phyloP scores from a whole-genome alignment of 2,329 filamentous ascomycete genomes.

The Sclerotinia borealis region DNA sequence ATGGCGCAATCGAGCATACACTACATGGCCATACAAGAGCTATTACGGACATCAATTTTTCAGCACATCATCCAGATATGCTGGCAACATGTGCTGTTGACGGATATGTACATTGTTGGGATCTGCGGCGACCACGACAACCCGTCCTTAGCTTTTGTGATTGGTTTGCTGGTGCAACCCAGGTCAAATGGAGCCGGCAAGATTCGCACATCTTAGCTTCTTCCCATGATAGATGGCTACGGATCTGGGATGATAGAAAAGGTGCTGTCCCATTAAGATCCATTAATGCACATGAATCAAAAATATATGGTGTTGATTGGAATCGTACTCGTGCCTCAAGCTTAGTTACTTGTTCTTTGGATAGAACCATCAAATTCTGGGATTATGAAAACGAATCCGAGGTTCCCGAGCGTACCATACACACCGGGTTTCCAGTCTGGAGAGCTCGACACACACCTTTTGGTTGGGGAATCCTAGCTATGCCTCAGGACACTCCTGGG shows the following conservation, averaged over 20 bases:
- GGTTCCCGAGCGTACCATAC: slow-evolving; percentile 68
- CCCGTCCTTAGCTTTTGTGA: slow-evolving; percentile 80
- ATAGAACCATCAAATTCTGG: slow-evolving; percentile 92
- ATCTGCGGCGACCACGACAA: slow-evolving; percentile 66
- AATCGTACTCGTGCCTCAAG: slow-evolving; percentile 68
- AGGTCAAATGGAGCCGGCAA: slow-evolving; percentile 91
- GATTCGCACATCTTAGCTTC: slow-evolving; percentile 83
- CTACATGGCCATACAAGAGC: slow-evolving; percentile 80
- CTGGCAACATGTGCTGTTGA: slow-evolving; percentile 89
- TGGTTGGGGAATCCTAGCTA: slow-evolving; percentile 76
- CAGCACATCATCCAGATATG: slow-evolving; percentile 82
- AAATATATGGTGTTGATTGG: slow-evolving; percentile 96
- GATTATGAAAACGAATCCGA: slow-evolving; percentile 62
- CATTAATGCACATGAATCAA: slow-evolving; percentile 82
- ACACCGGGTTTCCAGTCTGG: slow-evolving; percentile 83
- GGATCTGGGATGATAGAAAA: slow-evolving; percentile 85
- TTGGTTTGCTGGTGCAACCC: slow-evolving; percentile 89
- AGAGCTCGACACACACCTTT: slow-evolving; percentile 88
- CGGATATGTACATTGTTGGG: slow-evolving; percentile 90
- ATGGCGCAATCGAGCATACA: slow-evolving; percentile 74
- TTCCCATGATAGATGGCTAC: slow-evolving; percentile 79
- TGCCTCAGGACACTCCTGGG: slow-evolving; percentile 85
- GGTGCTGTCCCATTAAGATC: slow-evolving; percentile 72
- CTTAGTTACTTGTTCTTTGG: slow-evolving; percentile 81
- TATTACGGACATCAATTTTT: slow-evolving; percentile 96